Conservation (phyloP, 2,329 filamentous ascomycete species). For the Colletotrichum simmondsii region DNA sequence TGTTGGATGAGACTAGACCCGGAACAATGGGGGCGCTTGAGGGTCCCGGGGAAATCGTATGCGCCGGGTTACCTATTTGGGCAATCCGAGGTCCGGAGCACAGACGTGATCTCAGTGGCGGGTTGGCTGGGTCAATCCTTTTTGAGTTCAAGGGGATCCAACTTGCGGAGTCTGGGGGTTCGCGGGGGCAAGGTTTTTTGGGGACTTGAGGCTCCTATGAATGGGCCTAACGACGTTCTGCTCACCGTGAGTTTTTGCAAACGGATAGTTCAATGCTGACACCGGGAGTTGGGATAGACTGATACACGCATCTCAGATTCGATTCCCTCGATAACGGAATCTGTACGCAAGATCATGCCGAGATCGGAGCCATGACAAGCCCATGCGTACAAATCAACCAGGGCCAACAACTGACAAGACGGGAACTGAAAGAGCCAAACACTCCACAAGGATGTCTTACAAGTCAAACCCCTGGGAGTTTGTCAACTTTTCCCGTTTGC, state of each 20-base stretch:
- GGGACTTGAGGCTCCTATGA: neutral
- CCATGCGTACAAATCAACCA: neutral
- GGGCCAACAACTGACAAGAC: neutral
- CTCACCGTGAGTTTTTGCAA: neutral
- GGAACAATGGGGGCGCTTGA: neutral
- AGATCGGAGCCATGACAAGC: neutral
- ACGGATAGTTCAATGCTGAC: neutral
- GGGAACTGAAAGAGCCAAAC: neutral
- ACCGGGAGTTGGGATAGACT: neutral
- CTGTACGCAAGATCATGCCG: neutral
- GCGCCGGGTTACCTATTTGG: slow-evolving; percentile 29
- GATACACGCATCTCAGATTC: neutral
- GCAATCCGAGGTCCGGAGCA: slow-evolving; percentile 18
- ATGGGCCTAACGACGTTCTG: neutral
- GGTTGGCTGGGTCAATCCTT: slow-evolving; percentile 5
- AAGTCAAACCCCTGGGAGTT: neutral
- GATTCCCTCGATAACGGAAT: neutral
- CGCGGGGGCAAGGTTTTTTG: slow-evolving; percentile 10
- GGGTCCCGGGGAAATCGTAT: slow-evolving; percentile 4
- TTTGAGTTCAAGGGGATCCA: neutral
- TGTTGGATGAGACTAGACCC: slow-evolving; percentile 10
- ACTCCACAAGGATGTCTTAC: neutral
- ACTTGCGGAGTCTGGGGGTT: slow-evolving; percentile 16
- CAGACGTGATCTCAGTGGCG: neutral
- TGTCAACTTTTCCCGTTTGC: neutral